These are phyloP conservation scores for Leonotis leonurus DNA, from an alignment of 257 asterid genomes.

Conservation along the genomic window DNA sequence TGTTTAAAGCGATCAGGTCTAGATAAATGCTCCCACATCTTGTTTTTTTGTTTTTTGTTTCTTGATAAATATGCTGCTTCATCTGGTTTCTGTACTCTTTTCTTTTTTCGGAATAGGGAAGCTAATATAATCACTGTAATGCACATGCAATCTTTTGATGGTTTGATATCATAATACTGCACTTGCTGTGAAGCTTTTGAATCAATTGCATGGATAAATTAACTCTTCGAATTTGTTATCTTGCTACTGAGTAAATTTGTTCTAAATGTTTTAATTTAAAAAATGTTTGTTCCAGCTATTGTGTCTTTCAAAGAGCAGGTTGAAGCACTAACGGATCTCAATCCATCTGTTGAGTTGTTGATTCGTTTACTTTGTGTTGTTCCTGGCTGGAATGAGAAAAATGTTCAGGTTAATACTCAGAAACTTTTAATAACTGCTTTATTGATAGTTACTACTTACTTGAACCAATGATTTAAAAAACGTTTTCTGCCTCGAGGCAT, in stretches of 20 bases:
- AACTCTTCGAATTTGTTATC: neutral
- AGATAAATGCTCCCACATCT: neutral
- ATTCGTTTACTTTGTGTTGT: constrained; percentile 78
- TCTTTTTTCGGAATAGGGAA: neutral
- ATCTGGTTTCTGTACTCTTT: neutral
- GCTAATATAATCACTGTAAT: constrained; percentile 2
- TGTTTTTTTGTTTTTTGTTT: neutral
- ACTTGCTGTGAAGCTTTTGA: neutral
- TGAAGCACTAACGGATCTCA: constrained; percentile 53
- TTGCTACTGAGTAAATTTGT: neutral
- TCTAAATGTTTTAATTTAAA: constrained; percentile 4
- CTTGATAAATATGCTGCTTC: neutral
- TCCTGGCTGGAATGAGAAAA: constrained; percentile 98
- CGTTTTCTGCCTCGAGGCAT: too few species aligned
- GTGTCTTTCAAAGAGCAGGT: constrained; percentile 84
- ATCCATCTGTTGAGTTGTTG: constrained; percentile 74
- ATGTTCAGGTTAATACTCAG: constrained; percentile 82
- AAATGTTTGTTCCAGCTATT: constrained; percentile 63
- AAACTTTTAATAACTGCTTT: neutral
- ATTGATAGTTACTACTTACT: neutral
- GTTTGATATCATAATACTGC: neutral
- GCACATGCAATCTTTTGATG: neutral
- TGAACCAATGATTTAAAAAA: too few species aligned
- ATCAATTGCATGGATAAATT: neutral
- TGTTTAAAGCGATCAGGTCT: neutral